Percentiles rank a stretch among this genome's conserved stretches.
Evolutionary conservation across 2,329 filamentous ascomycete genomes (phyloP).

Genomic region (Cytospora piceae): DNA sequence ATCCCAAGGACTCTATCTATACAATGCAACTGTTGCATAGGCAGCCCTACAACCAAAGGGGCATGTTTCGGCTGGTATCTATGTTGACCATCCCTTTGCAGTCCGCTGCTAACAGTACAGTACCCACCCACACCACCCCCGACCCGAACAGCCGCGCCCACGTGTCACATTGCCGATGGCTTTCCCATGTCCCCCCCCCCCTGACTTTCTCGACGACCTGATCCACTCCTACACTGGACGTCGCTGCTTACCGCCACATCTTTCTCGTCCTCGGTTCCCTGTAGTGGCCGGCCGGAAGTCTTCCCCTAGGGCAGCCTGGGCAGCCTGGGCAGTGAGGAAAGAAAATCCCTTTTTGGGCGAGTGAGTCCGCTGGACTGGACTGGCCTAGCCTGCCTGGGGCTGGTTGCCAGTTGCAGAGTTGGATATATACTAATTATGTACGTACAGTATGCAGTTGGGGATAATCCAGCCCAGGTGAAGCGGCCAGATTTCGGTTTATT

Average conservation of each 20-base stretch:
- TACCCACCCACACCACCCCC: constrained; percentile 5
- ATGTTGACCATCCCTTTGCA: not conserved
- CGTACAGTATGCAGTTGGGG: too few relatives aligned
- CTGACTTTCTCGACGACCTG: constrained; percentile 1
- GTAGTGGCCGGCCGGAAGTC: constrained; percentile 6
- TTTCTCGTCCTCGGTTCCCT: constrained; percentile 12
- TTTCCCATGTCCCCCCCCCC: constrained; percentile 4
- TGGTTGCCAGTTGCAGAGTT: not conserved
- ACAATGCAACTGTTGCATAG: not conserved
- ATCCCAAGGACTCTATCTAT: not conserved
- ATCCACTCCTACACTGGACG: constrained; percentile 19
- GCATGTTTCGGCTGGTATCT: not conserved
- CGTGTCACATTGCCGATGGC: constrained; percentile 28
- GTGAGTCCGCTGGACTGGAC: not conserved
- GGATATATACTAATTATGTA: too few relatives aligned
- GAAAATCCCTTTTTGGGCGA: constrained; percentile 1
- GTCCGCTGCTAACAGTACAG: too few relatives aligned
- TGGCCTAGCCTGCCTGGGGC: too few relatives aligned
- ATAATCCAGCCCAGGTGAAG: too few relatives aligned
- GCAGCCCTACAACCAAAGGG: not conserved
- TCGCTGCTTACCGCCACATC: constrained; percentile 24
- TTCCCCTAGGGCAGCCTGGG: constrained; percentile 14
- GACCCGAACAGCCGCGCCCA: constrained; percentile 22
- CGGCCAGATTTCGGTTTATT: not conserved
- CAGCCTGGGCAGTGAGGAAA: not conserved